Conservation (phyloP, 2,329 filamentous ascomycete genomes). For the Sporothrix schenckii region DNA sequence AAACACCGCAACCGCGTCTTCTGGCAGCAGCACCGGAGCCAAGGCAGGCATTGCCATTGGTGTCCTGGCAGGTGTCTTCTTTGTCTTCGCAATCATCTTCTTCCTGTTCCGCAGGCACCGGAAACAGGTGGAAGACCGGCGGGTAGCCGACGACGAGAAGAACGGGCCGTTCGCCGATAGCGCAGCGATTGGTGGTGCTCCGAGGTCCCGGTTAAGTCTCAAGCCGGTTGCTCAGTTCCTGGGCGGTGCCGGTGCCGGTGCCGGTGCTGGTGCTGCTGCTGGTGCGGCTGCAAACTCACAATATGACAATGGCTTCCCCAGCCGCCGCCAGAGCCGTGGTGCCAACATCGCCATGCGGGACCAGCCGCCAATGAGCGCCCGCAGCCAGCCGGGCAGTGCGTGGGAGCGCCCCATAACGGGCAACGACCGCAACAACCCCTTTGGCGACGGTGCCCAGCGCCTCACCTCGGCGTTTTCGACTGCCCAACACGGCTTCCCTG, state of each 20-base stretch:
- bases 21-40: conserved; percentile 43
- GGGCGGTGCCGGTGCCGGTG: conserved; percentile 36
- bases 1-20: background rate
- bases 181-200: conserved; percentile 29
- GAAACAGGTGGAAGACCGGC: conserved; percentile 62
- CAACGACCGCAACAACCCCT: conserved; percentile 68
- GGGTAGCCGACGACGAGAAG: conserved; percentile 67
- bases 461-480: conserved; percentile 49
- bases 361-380: conserved; percentile 38
- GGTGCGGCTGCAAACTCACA: conserved; percentile 11
- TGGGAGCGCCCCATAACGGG: conserved; percentile 55
- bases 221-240: conserved; percentile 84
- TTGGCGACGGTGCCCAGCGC: conserved; percentile 64
- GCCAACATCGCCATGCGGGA: conserved; percentile 46
- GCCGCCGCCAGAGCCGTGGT: conserved; percentile 56
- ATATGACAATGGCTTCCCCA: conserved; percentile 40
- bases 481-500: conserved; percentile 43
- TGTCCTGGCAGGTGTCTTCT: conserved; percentile 68
- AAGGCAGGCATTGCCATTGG: conserved; percentile 88
- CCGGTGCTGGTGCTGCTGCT: conserved; percentile 11
- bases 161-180: conserved; percentile 46
- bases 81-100: conserved; percentile 68
- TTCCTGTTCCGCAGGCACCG: conserved; percentile 71
- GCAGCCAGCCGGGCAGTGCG: conserved; percentile 42
- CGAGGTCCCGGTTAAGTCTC: conserved; percentile 71